phyloP scores from a whole-genome alignment of 2,329 filamentous ascomycete species.

The Alternaria hordeiaustralica region DNA sequence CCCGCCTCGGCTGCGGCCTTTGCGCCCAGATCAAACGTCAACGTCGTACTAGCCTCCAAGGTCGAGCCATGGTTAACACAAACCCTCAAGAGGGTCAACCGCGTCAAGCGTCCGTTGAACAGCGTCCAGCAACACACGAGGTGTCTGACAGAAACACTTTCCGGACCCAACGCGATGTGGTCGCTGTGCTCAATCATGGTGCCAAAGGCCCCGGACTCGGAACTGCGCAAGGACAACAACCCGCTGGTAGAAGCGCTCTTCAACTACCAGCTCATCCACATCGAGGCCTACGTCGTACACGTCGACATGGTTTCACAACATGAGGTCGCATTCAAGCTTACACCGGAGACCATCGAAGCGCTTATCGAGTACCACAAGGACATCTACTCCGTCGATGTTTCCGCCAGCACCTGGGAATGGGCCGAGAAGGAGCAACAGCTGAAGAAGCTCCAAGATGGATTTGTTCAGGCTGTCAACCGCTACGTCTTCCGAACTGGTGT shows the following conservation, averaged over 20 bases:
- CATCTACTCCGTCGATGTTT: constrained; percentile 87
- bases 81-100: constrained; percentile 95
- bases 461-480: constrained; percentile 94
- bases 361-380: constrained; percentile 97
- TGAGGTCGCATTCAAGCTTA: constrained; percentile 98
- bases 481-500: constrained; percentile 93
- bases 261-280: constrained; percentile 90
- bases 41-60: constrained; percentile 90
- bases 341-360: constrained; percentile 88
- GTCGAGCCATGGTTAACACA: constrained; percentile 96
- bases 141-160: constrained; percentile 94
- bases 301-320: constrained; percentile 98
- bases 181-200: constrained; percentile 92
- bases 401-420: constrained; percentile 91
- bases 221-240: constrained; percentile 81
- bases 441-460: constrained; percentile 97
- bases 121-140: constrained; percentile 93
- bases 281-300: constrained; percentile 98
- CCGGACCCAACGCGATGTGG: constrained; percentile 90
- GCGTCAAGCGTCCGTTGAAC: constrained; percentile 95
- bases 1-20: constrained; percentile 96
- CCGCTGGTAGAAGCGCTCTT: constrained; percentile 84
- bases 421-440: constrained; percentile 94
- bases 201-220: constrained; percentile 83
- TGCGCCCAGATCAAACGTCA: constrained; percentile 90